Conservation (phyloP, 768 basidiomycete species). For the Suillus cothurnatus region DNA sequence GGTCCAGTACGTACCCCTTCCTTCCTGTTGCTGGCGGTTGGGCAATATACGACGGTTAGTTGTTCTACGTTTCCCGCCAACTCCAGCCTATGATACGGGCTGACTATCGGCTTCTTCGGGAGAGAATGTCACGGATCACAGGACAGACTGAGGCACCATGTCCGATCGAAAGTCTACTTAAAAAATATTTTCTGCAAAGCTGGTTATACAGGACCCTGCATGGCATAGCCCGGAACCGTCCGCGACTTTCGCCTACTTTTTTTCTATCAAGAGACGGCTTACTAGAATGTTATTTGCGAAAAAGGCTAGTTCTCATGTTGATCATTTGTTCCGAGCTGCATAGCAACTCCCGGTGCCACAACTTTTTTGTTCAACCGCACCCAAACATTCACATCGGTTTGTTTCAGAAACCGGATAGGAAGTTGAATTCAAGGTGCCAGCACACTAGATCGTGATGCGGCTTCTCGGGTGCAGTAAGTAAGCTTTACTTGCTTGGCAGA, state of each 20-base stretch:
- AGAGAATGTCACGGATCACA: slow-evolving; percentile 3
- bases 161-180: not conserved
- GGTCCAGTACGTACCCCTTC: not conserved
- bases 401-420: not conserved
- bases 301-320: slow-evolving; percentile 27
- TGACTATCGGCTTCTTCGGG: not conserved
- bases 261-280: slow-evolving; percentile 12
- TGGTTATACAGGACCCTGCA: not conserved
- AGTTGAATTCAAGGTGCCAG: not conserved
- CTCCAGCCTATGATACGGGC: not conserved
- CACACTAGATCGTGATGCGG: slow-evolving; percentile 1
- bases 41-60: not conserved
- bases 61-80: not conserved
- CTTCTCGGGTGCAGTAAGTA: not conserved
- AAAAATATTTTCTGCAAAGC: not conserved
- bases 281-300: slow-evolving; percentile 13
- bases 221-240: not conserved
- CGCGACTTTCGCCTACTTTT: not conserved
- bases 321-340: slow-evolving; percentile 30
- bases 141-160: not conserved
- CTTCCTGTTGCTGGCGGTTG: not conserved
- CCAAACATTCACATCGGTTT: not conserved
- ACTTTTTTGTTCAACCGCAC: slow-evolving; percentile 9
- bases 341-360: slow-evolving; percentile 32
- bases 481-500: slow-evolving; percentile 5